phyloP scores from a whole-genome alignment of 768 basidiomycete genomes.

The Leccinellum rugosiceps region DNA sequence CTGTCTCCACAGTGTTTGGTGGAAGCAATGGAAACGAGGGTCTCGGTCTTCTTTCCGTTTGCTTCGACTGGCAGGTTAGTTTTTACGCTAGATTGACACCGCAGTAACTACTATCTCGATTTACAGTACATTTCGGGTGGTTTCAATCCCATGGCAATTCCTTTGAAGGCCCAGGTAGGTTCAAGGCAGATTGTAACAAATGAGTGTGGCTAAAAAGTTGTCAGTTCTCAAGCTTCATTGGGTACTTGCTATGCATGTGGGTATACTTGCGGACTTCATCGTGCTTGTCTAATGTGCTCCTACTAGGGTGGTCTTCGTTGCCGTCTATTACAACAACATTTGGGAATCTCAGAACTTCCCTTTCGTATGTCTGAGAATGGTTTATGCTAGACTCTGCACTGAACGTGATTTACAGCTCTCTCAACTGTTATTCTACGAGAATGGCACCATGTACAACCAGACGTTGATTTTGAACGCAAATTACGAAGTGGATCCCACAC shows the following conservation, averaged over 20 bases:
- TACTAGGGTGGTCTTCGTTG: conserved; percentile 31
- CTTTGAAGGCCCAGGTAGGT: conserved; percentile 46
- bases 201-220: background rate
- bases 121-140: conserved; percentile 23
- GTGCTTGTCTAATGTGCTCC: conserved; percentile 1
- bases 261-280: conserved; percentile 3
- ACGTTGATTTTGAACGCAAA: conserved; percentile 49
- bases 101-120: background rate
- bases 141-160: conserved; percentile 49
- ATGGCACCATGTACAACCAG: conserved; percentile 53
- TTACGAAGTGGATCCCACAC: conserved; percentile 46
- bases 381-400: background rate
- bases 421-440: conserved; percentile 48
- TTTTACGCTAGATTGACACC: conserved; percentile 16
- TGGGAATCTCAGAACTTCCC: conserved; percentile 62
- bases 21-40: conserved; percentile 64
- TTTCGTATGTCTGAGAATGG: conserved; percentile 40
- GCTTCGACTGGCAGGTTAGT: conserved; percentile 57
- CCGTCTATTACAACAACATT: conserved; percentile 44
- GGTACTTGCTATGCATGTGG: conserved; percentile 51
- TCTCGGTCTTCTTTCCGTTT: conserved; percentile 55
- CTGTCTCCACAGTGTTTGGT: conserved; percentile 56
- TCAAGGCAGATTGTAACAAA: background rate
- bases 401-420: conserved; percentile 34
- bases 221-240: conserved; percentile 45